Evolutionary conservation across 768 basidiomycete genomes (phyloP).

Genomic region (Strobilomyces confusus): DNA sequence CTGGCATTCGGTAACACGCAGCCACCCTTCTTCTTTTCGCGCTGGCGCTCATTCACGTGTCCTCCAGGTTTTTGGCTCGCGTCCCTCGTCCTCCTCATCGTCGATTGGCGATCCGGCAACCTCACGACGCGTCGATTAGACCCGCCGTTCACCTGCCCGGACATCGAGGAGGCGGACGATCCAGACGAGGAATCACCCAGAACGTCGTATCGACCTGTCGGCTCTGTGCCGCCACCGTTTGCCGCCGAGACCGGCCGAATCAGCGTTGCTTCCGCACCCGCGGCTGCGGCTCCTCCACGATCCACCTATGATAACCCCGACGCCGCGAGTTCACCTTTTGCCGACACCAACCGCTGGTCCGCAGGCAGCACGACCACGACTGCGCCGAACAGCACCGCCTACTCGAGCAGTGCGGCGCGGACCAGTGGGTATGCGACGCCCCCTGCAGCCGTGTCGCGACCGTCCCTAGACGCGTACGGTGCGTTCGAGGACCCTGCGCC

Average conservation of each 20-base stretch:
- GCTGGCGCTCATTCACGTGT: conserved; percentile 7
- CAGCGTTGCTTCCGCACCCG: conserved; percentile 11
- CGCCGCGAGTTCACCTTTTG: conserved; percentile 39
- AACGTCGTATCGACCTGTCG: conserved; percentile 44
- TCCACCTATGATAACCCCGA: conserved; percentile 26
- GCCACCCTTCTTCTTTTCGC: not conserved
- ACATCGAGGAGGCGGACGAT: conserved; percentile 45
- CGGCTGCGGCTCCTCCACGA: conserved; percentile 17
- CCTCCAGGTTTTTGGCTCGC: conserved; percentile 68
- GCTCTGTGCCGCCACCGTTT: conserved; percentile 31
- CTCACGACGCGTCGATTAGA: conserved; percentile 49
- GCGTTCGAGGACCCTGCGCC: conserved; percentile 89
- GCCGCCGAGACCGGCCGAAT: conserved; percentile 28
- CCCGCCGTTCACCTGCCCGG: conserved; percentile 70
- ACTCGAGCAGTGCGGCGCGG: conserved; percentile 19
- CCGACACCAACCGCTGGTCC: conserved; percentile 50
- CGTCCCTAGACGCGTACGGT: conserved; percentile 84
- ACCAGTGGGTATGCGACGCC: conserved; percentile 29
- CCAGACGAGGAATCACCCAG: conserved; percentile 54
- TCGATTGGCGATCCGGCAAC: conserved; percentile 77
- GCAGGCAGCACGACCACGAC: conserved; percentile 28
- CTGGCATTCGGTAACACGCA: conserved; percentile 57
- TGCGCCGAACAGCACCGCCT: conserved; percentile 23
- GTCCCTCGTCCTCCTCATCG: conserved; percentile 59
- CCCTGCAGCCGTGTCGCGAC: conserved; percentile 42